Evolutionary conservation across 345 rosid species (phyloP).

Genomic region (Adansonia digitata): DNA sequence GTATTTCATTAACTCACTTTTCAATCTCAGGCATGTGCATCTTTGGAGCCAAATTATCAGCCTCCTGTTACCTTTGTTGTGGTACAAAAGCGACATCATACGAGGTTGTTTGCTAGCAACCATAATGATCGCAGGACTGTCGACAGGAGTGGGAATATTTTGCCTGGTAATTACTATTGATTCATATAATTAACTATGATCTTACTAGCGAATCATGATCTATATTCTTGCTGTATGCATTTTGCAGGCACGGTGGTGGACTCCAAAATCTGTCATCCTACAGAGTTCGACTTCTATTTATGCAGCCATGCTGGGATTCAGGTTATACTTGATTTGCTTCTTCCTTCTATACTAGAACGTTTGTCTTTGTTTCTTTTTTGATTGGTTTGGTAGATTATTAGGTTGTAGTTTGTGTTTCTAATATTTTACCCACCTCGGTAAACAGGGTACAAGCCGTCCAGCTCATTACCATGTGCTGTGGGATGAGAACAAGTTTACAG

Average conservation of each 20-base stretch:
- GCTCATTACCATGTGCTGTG: constrained; percentile 98
- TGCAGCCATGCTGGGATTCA: constrained; percentile 99
- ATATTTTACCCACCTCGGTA: neutral
- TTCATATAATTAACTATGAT: neutral
- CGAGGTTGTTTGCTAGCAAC: constrained; percentile 86
- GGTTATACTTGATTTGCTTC: constrained; percentile 30
- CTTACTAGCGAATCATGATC: neutral
- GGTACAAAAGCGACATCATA: constrained; percentile 99
- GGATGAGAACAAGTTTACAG: constrained; percentile 97
- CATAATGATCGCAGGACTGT: constrained; percentile 66
- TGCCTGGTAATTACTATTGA: constrained; percentile 54
- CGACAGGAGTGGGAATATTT: constrained; percentile 87
- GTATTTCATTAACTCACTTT: neutral
- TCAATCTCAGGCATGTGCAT: constrained; percentile 73
- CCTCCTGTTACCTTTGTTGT: constrained; percentile 98
- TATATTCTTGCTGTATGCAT: neutral
- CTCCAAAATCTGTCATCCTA: constrained; percentile 97
- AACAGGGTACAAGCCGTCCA: constrained; percentile 93
- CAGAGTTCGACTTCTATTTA: constrained; percentile 91
- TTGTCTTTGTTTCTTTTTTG: neutral
- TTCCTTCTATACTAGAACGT: neutral
- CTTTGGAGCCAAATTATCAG: constrained; percentile 96
- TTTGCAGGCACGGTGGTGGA: constrained; percentile 88
- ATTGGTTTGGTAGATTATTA: neutral
- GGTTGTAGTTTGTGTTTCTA: neutral